Base-by-base conservation (phyloP, 2,329 filamentous ascomycete genomes). In the Apiospora aurea region DNA sequence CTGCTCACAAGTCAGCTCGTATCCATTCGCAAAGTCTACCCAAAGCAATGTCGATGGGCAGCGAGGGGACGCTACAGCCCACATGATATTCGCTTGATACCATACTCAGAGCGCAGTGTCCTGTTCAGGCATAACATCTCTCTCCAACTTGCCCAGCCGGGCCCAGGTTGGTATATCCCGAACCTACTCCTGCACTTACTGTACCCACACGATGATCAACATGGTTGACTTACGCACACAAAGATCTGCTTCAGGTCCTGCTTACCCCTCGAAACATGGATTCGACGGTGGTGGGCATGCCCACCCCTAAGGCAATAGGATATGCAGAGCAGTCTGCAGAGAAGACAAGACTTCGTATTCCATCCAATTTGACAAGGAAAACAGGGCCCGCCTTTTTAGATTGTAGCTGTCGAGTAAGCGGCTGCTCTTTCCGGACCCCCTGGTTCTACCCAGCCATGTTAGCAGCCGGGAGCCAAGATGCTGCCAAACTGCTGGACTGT, bases 1-100 rank as follows among this genome's bases (percentile, higher is more conserved):
- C 44, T 69, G 67, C 44, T 49, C 67, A 69, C 26, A 69, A 69
- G 10, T n/a, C n/a, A 69, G 21, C 44, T 21, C 67, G 57, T 64
- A 34, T 69, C 26, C 16, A 29, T 69, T 69, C 67, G 67, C 67
- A 69, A 69, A 49, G 26, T 49, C 67, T 69, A 49, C 67, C 67
- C 44, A 69, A 69, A 69, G 67, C 67, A 44, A 69, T 38, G 18
- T 47, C 18, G 44, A 69, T 68, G 66, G n/a, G 34, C 67, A 21
- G 43, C 34, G 21, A n/a, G 34, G 10, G 57, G 34, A 14, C 57
- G 14, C 38, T 38, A n/a, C 57, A n/a, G 4, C n/a, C 57, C 57
- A 61, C 53, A 38, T 21, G 16, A 34, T 34, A 38, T 21, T 38
- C 26, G 21, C 53, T 61, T 38, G 53, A 61, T 34, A n/a, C 53